Evolutionary conservation across 1,284 basidiomycete species (phyloP), one percentile per base, ranked within the genome.

Genomic region (Mycosarcoma mackinlayi): DNA sequence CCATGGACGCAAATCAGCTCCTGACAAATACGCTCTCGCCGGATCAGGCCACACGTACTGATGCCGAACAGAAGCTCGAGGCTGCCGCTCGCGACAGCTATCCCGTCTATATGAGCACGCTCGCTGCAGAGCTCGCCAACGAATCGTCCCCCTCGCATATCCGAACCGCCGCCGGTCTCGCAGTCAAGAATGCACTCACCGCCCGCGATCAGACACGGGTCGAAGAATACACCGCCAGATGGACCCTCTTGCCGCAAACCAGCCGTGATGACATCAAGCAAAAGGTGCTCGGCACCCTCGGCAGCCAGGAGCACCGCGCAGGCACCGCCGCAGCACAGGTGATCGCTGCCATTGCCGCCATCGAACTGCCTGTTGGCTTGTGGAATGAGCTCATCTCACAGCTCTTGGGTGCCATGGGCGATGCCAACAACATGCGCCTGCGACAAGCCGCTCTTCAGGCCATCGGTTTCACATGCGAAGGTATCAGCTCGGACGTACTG

Each of bases 381-480:
- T 98, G 95, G 94, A 88, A 88, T 28, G 91, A 96, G 76, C 87
- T 98, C 66, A 93, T 98, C 83, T 89, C 91, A 73, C 87, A 91
- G 65, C 87, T 98, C 25, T 87, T 98, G 48, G 89, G 91, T 56
- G 94, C 95, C 80, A 90, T 96, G 71, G 90, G 91, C 82, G 90
- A 90, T 79, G 86, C 88, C 41, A 85, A 87, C 51, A 94, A 93
- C 84, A 85, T 88, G 14, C 90, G 90, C 73, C 85, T 98, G 77
- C 89, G 90, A 79, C 91, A 97, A 73, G 89, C 93, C 16, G 94
- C 95, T 16, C 86, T 98, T 27, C 93, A 96, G 84, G 89, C 94
- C 24, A 93, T 98, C 84, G 95, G 95, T 55, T 98, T 91, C 85
- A 93, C 97, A 81, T 98, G 95, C 85, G 96, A 98, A 85, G 87